Conservation (phyloP, 164 flowering plant genomes). For the Vitis cinerea region DNA sequence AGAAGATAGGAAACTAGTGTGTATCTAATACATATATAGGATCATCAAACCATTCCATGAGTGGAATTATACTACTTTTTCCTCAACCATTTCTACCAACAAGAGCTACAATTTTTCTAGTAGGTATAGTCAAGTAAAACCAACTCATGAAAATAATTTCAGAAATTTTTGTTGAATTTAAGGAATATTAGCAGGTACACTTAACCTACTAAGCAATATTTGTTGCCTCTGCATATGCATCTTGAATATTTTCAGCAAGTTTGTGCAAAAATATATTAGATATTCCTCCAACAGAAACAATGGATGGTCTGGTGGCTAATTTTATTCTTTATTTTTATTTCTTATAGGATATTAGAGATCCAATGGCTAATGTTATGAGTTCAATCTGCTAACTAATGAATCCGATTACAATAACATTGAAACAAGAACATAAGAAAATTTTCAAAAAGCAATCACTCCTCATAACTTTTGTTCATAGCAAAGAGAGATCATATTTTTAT, state of each 20-base stretch:
- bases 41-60: constrained; percentile 98
- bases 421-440: constrained; percentile 41
- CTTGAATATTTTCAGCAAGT: constrained; percentile 99
- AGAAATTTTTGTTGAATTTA: no score
- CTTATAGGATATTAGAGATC: no score
- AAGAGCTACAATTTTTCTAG: constrained; percentile 92
- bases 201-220: constrained; percentile 93
- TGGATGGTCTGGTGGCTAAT: constrained; percentile 88
- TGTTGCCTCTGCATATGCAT: constrained; percentile 99
- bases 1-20: no score
- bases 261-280: constrained; percentile 96
- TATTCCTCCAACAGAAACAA: constrained; percentile 98
- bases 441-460: constrained; percentile 3
- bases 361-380: constrained; percentile 51
- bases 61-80: constrained; percentile 96
- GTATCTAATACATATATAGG: constrained; percentile 73
- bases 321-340: no score
- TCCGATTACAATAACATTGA: constrained; percentile 91
- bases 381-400: constrained; percentile 97
- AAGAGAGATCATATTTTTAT: not conserved
- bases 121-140: constrained; percentile 88
- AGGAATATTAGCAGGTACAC: no score
- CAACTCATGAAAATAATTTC: constrained; percentile 97
- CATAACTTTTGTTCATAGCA: not conserved
- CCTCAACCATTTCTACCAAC: constrained; percentile 99